phyloP scores from a whole-genome alignment of 371 early-diverging fungal genomes.

The Entomophthora muscae region DNA sequence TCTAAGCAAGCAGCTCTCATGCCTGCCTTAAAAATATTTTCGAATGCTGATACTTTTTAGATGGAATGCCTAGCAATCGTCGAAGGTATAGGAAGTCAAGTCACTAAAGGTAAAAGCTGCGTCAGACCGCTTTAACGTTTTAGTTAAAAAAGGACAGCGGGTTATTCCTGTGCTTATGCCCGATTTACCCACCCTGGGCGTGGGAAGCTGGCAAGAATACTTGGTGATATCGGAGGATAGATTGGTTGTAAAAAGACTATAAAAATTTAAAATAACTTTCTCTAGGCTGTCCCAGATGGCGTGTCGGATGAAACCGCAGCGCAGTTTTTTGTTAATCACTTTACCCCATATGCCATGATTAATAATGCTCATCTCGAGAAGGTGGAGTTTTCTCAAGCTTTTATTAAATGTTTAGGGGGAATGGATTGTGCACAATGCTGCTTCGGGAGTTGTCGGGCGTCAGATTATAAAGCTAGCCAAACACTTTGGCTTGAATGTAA shows the following conservation, averaged over 20 bases:
- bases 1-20: too few species aligned
- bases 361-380: not conserved
- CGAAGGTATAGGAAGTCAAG: not conserved
- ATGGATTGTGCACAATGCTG: conserved; percentile 1
- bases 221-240: not conserved
- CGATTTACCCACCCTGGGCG: not conserved
- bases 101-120: not conserved
- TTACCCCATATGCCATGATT: not conserved
- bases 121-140: not conserved
- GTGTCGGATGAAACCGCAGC: conserved; percentile 7
- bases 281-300: not conserved
- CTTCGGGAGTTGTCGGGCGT: not conserved
- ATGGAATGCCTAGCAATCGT: conserved; percentile 2
- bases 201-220: not conserved
- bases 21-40: not conserved
- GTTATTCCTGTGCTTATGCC: not conserved
- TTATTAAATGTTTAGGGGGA: too few species aligned
- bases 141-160: conserved; percentile 5
- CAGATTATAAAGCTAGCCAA: conserved; percentile 1
- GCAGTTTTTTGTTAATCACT: not conserved
- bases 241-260: not conserved
- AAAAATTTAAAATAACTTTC: not conserved
- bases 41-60: too few species aligned
- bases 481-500: not conserved
- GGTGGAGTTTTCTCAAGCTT: too few species aligned